phyloP scores from a whole-genome alignment of 768 basidiomycete species.

The Termitomyces heimii region DNA sequence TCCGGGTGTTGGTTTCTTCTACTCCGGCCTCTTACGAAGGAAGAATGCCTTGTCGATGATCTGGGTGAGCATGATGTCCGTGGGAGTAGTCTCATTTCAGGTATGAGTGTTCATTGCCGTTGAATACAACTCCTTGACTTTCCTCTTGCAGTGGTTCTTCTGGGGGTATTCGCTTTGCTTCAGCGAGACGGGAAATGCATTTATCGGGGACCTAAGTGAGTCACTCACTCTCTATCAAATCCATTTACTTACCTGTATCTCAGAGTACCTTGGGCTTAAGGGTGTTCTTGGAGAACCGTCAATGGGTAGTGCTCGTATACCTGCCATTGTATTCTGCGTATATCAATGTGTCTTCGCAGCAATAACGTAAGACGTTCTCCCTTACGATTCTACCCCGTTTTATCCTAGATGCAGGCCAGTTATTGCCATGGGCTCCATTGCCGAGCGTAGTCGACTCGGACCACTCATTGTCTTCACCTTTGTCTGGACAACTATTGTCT shows the following conservation, averaged over 20 bases:
- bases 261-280: conserved; percentile 79
- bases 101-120: conserved; percentile 31
- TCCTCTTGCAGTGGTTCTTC: conserved; percentile 76
- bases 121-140: background rate
- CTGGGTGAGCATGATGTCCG: conserved; percentile 64
- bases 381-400: background rate
- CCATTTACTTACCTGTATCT: background rate
- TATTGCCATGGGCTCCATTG: conserved; percentile 18
- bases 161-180: conserved; percentile 95
- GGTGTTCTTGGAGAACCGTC: conserved; percentile 72
- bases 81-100: conserved; percentile 81
- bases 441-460: conserved; percentile 83
- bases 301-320: conserved; percentile 65
- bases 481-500: conserved; percentile 84
- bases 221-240: conserved; percentile 6
- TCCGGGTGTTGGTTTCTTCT: conserved; percentile 80
- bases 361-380: conserved; percentile 50
- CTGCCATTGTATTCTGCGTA: conserved; percentile 69
- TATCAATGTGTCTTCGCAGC: conserved; percentile 90
- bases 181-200: conserved; percentile 62
- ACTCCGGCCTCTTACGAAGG: conserved; percentile 81
- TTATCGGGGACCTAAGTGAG: conserved; percentile 81
- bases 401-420: background rate
- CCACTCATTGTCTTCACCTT: conserved; percentile 89
- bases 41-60: conserved; percentile 93